These are phyloP conservation scores for Adansonia madagascariensis DNA, from an alignment of 441 rosid species.

Conservation along the genomic window DNA sequence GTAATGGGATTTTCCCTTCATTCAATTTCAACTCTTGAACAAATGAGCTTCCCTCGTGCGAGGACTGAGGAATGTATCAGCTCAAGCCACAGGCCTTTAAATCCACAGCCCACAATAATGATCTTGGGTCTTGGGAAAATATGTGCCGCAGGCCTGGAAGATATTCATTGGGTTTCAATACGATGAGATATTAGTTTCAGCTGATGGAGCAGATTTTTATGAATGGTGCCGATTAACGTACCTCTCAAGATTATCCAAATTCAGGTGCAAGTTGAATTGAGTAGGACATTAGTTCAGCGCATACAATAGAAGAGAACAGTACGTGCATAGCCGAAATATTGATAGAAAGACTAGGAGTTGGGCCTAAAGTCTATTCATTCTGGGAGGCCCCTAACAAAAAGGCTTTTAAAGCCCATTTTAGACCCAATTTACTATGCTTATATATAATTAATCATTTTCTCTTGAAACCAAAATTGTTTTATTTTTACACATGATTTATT, in stretches of 20 bases:
- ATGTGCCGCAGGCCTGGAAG: conserved; percentile 43
- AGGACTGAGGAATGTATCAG: conserved; percentile 33
- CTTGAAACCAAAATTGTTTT: no score
- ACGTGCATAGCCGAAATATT: no score
- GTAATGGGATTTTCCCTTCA: conserved; percentile 35
- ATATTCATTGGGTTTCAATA: conserved; percentile 39
- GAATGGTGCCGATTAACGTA: conserved; percentile 29
- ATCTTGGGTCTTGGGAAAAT: conserved; percentile 27
- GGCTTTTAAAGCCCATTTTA: no score
- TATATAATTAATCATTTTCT: no score
- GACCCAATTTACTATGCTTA: no score
- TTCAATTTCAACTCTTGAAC: conserved; percentile 34
- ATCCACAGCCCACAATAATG: conserved; percentile 22
- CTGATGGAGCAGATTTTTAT: conserved; percentile 28
- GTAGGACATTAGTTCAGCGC: no score
- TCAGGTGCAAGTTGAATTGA: no score
- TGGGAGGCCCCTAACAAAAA: no score
- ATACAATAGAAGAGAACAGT: no score
- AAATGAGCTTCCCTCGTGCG: conserved; percentile 32
- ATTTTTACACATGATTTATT: not conserved
- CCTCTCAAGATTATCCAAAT: conserved; percentile 30
- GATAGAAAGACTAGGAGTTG: no score
- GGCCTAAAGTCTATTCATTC: no score
- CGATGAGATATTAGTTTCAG: conserved; percentile 39
- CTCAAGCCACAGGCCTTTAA: conserved; percentile 47